A percentile compares a stretch with the other conserved stretches of the same genome.
These are phyloP conservation scores for Pichia rugopelliculosa DNA, from an alignment of 805 yeast genomes.

Conservation along the genomic window DNA sequence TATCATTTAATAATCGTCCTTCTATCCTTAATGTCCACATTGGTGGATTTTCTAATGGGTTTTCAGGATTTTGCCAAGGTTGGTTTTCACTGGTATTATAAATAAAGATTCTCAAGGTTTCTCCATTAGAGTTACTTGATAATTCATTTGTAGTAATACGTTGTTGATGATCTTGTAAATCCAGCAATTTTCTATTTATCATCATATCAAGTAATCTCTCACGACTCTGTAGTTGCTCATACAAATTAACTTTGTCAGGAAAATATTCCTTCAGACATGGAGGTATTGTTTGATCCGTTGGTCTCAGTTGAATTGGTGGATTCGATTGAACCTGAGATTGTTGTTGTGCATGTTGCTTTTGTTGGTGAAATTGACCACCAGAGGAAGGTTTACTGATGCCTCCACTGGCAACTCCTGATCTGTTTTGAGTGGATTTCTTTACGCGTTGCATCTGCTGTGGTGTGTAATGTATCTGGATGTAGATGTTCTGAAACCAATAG, in stretches of 20 bases:
- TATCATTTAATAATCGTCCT: constrained; percentile 59
- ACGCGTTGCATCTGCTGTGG: neutral
- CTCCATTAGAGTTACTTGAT: constrained; percentile 35
- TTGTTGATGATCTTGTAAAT: constrained; percentile 64
- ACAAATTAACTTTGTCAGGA: constrained; percentile 51
- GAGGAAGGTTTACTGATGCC: neutral
- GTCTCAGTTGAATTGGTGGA: constrained; percentile 26
- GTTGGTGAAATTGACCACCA: neutral
- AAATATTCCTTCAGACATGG: constrained; percentile 23
- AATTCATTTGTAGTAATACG: constrained; percentile 22
- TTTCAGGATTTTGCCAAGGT: constrained; percentile 62
- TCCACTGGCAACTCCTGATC: neutral
- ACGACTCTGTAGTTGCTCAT: constrained; percentile 67
- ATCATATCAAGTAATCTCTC: constrained; percentile 77
- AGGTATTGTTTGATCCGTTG: constrained; percentile 30
- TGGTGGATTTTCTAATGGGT: constrained; percentile 13
- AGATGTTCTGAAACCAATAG: no score
- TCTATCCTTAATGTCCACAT: constrained; percentile 85
- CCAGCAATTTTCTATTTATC: constrained; percentile 75
- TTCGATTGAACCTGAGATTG: constrained; percentile 14
- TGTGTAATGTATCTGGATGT: no score
- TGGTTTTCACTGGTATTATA: constrained; percentile 81
- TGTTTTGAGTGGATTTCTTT: neutral
- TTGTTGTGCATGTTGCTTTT: neutral
- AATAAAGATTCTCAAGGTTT: constrained; percentile 68